phyloP scores from a whole-genome alignment of 116 monocot genomes.

The Zostera marina region DNA sequence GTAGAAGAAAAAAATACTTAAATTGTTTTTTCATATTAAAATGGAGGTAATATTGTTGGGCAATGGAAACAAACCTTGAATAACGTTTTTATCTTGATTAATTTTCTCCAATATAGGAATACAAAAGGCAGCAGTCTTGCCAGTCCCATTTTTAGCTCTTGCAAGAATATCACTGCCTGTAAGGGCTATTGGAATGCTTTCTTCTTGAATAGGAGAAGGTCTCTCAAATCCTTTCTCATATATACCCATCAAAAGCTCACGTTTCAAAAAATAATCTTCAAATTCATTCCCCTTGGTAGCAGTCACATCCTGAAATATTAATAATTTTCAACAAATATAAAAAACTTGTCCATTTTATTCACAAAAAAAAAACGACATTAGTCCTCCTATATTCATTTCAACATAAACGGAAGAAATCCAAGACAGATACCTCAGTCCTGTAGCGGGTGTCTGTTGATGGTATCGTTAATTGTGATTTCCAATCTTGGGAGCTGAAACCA shows the following conservation, averaged over 20 bases:
- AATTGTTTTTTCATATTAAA: too few species aligned
- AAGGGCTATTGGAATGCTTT: constrained; percentile 92
- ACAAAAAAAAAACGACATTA: not conserved
- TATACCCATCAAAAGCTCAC: constrained; percentile 95
- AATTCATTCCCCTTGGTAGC: constrained; percentile 99
- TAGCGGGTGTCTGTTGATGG: constrained; percentile 21
- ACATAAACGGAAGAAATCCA: not conserved
- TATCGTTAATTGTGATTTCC: constrained; percentile 24
- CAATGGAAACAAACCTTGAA: constrained; percentile 50
- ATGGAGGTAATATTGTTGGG: not conserved
- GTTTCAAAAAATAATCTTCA: constrained; percentile 96
- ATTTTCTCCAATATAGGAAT: constrained; percentile 97
- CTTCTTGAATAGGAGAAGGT: constrained; percentile 97
- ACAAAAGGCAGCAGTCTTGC: constrained; percentile 98
- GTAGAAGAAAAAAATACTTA: too few species aligned
- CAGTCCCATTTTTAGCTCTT: constrained; percentile 98
- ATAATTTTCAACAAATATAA: too few species aligned
- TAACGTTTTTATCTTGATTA: constrained; percentile 67
- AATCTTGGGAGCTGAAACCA: constrained; percentile 18
- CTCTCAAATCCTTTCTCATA: constrained; percentile 99
- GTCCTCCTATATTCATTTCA: not conserved
- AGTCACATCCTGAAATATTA: constrained; percentile 72
- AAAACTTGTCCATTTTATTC: too few species aligned
- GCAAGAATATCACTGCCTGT: constrained; percentile 95
- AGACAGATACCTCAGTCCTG: constrained; percentile 20